phyloP scores from a whole-genome alignment of 2,329 filamentous ascomycete genomes.

The Fusarium sp. region DNA sequence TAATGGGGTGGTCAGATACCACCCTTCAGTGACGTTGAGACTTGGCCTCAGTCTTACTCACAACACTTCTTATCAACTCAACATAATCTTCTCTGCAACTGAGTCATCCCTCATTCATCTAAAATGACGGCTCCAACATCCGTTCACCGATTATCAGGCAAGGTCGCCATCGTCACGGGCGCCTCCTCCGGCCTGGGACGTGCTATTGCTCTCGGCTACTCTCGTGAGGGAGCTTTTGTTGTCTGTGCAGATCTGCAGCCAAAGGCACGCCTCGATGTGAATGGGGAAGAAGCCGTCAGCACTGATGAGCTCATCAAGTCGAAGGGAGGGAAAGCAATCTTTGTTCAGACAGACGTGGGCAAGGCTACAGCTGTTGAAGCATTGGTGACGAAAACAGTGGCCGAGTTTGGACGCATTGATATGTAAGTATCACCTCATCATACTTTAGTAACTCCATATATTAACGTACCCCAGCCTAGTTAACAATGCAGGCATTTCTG shows the following conservation, averaged over 20 bases:
- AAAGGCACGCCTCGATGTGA: conserved; percentile 40
- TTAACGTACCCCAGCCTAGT: conserved; percentile 47
- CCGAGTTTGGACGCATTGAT: conserved; percentile 36
- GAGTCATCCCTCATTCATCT: too few species aligned
- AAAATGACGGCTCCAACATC: conserved; percentile 1
- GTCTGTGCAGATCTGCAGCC: conserved; percentile 56
- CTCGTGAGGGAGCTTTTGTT: conserved; percentile 54
- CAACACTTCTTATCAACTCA: background rate
- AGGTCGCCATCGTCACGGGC: conserved; percentile 58
- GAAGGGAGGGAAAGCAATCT: conserved; percentile 52
- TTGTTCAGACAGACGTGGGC: conserved; percentile 58
- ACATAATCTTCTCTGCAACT: fast-evolving
- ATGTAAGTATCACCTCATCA: conserved; percentile 45
- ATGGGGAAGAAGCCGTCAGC: conserved; percentile 45
- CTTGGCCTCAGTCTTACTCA: background rate
- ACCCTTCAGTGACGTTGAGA: background rate
- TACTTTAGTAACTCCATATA: conserved; percentile 39
- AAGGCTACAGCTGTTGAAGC: conserved; percentile 50
- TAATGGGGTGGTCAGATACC: background rate
- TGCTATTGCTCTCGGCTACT: conserved; percentile 58
- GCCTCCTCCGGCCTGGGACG: conserved; percentile 59
- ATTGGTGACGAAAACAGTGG: conserved; percentile 46
- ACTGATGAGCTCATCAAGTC: conserved; percentile 49
- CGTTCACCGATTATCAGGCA: conserved; percentile 19
- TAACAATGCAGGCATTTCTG: conserved; percentile 58